Percentiles rank a stretch among this genome's conserved stretches.
phyloP scores from a whole-genome alignment of 2,329 filamentous ascomycete species.

The Colletotrichum brevisporum region DNA sequence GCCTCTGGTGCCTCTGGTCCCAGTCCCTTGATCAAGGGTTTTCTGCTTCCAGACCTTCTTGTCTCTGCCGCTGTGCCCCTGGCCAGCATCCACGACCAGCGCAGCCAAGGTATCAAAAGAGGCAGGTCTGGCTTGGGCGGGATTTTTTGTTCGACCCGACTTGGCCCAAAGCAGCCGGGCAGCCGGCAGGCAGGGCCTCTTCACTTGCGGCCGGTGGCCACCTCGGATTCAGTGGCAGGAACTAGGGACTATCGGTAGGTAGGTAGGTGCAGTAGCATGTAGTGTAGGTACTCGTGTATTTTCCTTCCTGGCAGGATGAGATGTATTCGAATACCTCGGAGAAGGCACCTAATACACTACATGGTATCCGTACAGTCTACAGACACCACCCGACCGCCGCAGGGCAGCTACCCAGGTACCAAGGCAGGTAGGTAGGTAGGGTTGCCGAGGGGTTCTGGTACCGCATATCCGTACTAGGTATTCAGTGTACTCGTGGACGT shows the following conservation, averaged over 20 bases:
- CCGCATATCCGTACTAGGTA: not conserved
- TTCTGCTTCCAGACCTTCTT: conserved; percentile 26
- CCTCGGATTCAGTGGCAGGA: conserved; percentile 8
- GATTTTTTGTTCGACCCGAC: conserved; percentile 11
- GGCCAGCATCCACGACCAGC: not conserved
- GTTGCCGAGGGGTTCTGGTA: conserved; percentile 4
- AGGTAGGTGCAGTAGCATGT: too few species aligned
- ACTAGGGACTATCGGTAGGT: too few species aligned
- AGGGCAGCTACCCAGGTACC: too few species aligned
- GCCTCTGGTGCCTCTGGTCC: not conserved
- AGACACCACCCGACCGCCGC: too few species aligned
- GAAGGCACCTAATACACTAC: not conserved
- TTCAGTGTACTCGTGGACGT: not conserved
- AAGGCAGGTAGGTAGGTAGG: not conserved
- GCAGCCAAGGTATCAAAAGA: conserved; percentile 6
- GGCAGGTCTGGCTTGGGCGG: conserved; percentile 17
- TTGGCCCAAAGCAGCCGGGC: conserved; percentile 26
- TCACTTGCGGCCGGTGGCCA: not conserved
- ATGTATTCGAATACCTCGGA: too few species aligned
- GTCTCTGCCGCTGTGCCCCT: conserved; percentile 14
- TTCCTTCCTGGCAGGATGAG: too few species aligned
- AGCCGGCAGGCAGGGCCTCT: conserved; percentile 4
- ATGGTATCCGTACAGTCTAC: not conserved
- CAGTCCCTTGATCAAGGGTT: conserved; percentile 4
- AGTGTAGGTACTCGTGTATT: too few species aligned